A percentile compares a stretch with the other conserved stretches of the same genome.
These are phyloP conservation scores for Syncephalastrum monosporum DNA, from an alignment of 371 early-diverging fungal species.

Conservation along the genomic window DNA sequence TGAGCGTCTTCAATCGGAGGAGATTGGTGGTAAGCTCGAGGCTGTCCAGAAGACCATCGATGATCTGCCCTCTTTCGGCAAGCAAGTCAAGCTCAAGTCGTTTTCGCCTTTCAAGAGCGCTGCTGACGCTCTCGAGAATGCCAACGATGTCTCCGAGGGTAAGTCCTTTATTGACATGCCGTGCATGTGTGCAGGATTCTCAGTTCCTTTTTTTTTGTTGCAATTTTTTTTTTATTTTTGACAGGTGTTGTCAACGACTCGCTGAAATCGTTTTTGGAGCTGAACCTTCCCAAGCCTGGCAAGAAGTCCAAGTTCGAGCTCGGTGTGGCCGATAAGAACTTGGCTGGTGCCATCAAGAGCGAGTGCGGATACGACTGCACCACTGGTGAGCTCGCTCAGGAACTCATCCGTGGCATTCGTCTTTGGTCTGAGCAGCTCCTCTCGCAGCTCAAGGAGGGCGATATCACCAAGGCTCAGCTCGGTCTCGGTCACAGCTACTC, in stretches of 20 bases:
- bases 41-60: slow-evolving; percentile 80
- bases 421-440: slow-evolving; percentile 89
- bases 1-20: slow-evolving; percentile 91
- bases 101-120: slow-evolving; percentile 97
- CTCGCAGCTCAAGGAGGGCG: slow-evolving; percentile 86
- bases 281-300: slow-evolving; percentile 84
- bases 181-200: neutral
- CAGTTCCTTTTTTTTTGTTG: neutral
- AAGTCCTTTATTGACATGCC: slow-evolving; percentile 1
- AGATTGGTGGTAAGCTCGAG: slow-evolving; percentile 91
- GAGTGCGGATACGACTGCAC: slow-evolving; percentile 78
- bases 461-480: slow-evolving; percentile 90
- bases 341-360: slow-evolving; percentile 87
- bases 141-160: slow-evolving; percentile 98
- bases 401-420: slow-evolving; percentile 92
- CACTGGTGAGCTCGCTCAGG: slow-evolving; percentile 78
- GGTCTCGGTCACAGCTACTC: slow-evolving; percentile 98
- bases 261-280: slow-evolving; percentile 90
- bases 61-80: slow-evolving; percentile 91
- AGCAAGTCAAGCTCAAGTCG: slow-evolving; percentile 88
- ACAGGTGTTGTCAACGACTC: slow-evolving; percentile 78
- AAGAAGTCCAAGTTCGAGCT: slow-evolving; percentile 74
- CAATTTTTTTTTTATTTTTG: neutral
- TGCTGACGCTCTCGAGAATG: slow-evolving; percentile 96
- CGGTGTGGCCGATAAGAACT: slow-evolving; percentile 93